phyloP scores from a whole-genome alignment of 768 basidiomycete species.

The Melanogaster broomeanus region DNA sequence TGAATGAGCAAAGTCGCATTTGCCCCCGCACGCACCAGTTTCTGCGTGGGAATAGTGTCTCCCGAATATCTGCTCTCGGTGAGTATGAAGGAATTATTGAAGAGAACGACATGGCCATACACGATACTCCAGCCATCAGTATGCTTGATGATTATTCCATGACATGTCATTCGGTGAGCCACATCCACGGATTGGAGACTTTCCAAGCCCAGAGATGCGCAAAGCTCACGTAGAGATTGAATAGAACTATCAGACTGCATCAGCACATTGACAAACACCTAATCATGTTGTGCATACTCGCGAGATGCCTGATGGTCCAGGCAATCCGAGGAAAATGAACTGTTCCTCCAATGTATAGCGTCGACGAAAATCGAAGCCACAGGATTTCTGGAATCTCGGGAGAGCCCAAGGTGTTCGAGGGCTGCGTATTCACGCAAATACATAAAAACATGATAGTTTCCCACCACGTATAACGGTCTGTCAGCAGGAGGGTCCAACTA shows the following conservation, averaged over 20 bases:
- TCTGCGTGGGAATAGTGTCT: constrained; percentile 80
- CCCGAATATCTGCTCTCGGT: constrained; percentile 73
- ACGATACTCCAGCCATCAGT: constrained; percentile 52
- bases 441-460: constrained; percentile 52
- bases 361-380: constrained; percentile 60
- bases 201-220: constrained; percentile 53
- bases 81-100: background rate
- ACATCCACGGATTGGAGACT: constrained; percentile 72
- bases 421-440: constrained; percentile 75
- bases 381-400: constrained; percentile 46
- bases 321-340: constrained; percentile 34
- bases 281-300: constrained; percentile 4
- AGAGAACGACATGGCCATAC: constrained; percentile 23
- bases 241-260: constrained; percentile 40
- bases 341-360: constrained; percentile 48
- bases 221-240: constrained; percentile 45
- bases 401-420: constrained; percentile 71
- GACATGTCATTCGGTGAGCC: constrained; percentile 69
- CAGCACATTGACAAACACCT: background rate
- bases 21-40: constrained; percentile 63
- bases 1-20: constrained; percentile 85
- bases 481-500: constrained; percentile 66
- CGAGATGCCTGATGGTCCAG: background rate
- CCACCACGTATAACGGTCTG: constrained; percentile 72
- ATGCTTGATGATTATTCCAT: constrained; percentile 70